These are phyloP conservation scores for Andrographis paniculata DNA, from an alignment of 305 asterid species.

Conservation along the genomic window DNA sequence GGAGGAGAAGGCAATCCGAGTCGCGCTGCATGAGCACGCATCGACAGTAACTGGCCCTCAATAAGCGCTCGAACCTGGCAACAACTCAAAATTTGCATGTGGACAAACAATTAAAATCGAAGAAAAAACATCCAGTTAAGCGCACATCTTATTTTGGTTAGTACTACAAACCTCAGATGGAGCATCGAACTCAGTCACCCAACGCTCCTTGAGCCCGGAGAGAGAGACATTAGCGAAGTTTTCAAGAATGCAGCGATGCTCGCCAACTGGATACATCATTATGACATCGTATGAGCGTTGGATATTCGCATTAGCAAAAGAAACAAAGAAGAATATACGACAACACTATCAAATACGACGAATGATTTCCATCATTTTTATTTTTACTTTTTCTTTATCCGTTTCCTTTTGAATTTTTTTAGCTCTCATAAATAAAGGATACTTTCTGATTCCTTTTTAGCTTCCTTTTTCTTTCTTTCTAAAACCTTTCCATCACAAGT, in stretches of 20 bases:
- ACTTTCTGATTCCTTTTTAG: too few species aligned
- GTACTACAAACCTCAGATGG: slow-evolving; percentile 53
- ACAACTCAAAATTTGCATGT: not conserved
- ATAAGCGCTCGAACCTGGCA: slow-evolving; percentile 64
- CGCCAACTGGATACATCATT: slow-evolving; percentile 41
- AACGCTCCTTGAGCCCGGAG: slow-evolving; percentile 27
- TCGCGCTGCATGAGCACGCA: slow-evolving; percentile 70
- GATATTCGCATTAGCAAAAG: too few species aligned
- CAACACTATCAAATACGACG: too few species aligned
- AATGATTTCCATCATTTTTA: too few species aligned
- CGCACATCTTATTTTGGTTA: not conserved
- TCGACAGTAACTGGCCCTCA: slow-evolving; percentile 79
- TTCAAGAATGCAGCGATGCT: slow-evolving; percentile 47
- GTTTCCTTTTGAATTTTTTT: too few species aligned
- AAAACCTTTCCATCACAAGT: too few species aligned
- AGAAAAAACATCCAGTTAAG: not conserved
- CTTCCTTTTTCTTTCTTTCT: too few species aligned
- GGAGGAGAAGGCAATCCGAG: slow-evolving; percentile 75
- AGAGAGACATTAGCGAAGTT: slow-evolving; percentile 24
- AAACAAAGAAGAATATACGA: too few species aligned
- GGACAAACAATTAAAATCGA: not conserved
- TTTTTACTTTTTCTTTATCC: too few species aligned
- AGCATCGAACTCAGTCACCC: slow-evolving; percentile 47
- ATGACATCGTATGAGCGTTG: not conserved
- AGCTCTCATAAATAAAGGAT: too few species aligned